Percentiles rank a stretch among this genome's conserved stretches.
Evolutionary conservation across 2,329 filamentous ascomycete genomes (phyloP).

Genomic region (Bisporella sp.): DNA sequence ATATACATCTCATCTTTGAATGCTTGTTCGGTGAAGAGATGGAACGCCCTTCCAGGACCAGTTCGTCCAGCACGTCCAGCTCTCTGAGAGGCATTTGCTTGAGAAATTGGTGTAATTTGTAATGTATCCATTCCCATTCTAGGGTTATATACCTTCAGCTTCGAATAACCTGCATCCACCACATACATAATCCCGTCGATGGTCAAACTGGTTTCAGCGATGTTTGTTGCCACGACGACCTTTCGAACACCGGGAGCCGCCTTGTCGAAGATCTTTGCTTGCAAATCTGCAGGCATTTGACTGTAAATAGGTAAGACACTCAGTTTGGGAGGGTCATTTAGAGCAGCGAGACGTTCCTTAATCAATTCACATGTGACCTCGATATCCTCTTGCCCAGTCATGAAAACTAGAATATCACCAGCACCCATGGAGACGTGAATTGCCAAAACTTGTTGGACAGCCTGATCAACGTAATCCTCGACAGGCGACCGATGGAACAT

Average conservation of each 20-base stretch:
- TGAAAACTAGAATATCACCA: conserved; percentile 95
- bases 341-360: conserved; percentile 74
- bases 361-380: conserved; percentile 93
- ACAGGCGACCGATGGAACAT: conserved; percentile 93
- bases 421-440: conserved; percentile 93
- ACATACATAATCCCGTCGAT: conserved; percentile 99
- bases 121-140: conserved; percentile 99
- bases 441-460: conserved; percentile 89
- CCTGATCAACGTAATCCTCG: conserved; percentile 95
- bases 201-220: conserved; percentile 94
- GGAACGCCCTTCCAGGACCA: conserved; percentile 90
- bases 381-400: conserved; percentile 99
- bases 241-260: conserved; percentile 88
- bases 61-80: conserved; percentile 91
- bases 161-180: conserved; percentile 91
- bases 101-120: conserved; percentile 94
- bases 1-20: conserved; percentile 96
- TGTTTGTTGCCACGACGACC: conserved; percentile 97
- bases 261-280: conserved; percentile 95
- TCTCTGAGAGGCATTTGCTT: conserved; percentile 90
- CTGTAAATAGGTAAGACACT: conserved; percentile 97
- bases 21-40: conserved; percentile 87
- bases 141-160: conserved; percentile 97
- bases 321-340: conserved; percentile 92
- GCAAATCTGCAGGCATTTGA: conserved; percentile 97